These are phyloP conservation scores for Alternaria angustiovoidea DNA, from an alignment of 2,329 filamentous ascomycete genomes.

Conservation along the genomic window DNA sequence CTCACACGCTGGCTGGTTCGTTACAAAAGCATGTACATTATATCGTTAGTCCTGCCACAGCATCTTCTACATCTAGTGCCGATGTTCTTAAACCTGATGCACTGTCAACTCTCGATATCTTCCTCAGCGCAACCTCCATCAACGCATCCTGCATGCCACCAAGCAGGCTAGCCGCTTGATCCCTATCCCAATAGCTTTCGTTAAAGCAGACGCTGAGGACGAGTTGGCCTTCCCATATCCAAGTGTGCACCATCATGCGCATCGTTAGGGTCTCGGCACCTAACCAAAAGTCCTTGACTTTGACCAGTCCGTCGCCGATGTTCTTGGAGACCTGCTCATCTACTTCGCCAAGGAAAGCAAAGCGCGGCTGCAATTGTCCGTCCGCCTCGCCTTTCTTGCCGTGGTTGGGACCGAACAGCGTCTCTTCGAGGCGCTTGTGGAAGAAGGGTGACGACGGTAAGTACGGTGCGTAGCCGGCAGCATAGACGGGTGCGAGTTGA, in stretches of 20 bases:
- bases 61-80: neutral
- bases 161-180: conserved; percentile 22
- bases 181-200: conserved; percentile 32
- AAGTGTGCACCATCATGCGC: conserved; percentile 36
- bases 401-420: conserved; percentile 1
- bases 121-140: conserved; percentile 19
- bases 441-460: conserved; percentile 27
- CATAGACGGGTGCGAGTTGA: conserved; percentile 31
- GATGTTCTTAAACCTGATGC: neutral
- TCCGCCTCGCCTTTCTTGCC: conserved; percentile 21
- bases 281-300: conserved; percentile 34
- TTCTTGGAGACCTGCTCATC: conserved; percentile 29
- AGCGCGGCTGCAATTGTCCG: conserved; percentile 25
- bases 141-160: conserved; percentile 24
- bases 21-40: neutral
- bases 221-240: conserved; percentile 31
- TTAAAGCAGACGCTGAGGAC: conserved; percentile 33
- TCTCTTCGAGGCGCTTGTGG: conserved; percentile 29
- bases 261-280: conserved; percentile 33
- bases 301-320: conserved; percentile 23
- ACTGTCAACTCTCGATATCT: neutral
- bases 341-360: conserved; percentile 28
- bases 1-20: too few species aligned
- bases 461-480: conserved; percentile 27
- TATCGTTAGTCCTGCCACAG: neutral